Conservation (phyloP, 176 grass and related monocot genomes). For the Hyparrhenia diplandra region DNA sequence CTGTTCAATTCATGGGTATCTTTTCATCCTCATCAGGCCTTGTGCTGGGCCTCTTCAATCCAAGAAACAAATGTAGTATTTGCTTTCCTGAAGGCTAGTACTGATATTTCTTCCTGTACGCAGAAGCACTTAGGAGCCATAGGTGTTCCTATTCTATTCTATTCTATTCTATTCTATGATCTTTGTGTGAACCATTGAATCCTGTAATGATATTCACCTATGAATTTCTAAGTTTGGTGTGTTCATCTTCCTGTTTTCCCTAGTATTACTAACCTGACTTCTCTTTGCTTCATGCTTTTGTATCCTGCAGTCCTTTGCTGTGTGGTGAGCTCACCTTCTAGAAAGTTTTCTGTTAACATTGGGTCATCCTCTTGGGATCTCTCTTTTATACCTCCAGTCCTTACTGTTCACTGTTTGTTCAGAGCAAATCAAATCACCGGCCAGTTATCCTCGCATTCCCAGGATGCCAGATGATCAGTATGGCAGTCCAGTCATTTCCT, state of each 20-base stretch:
- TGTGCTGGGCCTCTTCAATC: no score
- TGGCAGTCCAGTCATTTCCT: constrained; percentile 13
- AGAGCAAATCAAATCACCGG: constrained; percentile 8
- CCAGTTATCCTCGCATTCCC: constrained; percentile 20
- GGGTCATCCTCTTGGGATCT: not conserved
- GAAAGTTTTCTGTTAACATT: not conserved
- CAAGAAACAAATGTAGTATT: no score
- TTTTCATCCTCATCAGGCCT: no score
- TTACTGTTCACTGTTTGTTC: not conserved
- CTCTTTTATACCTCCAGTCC: not conserved
- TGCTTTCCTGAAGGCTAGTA: no score
- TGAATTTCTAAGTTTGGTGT: not conserved
- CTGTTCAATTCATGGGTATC: no score
- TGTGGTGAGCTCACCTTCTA: not conserved
- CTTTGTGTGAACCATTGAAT: no score
- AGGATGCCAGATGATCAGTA: constrained; percentile 29
- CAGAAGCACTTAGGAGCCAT: no score
- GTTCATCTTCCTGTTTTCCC: not conserved
- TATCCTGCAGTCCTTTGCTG: not conserved
- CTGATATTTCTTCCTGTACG: no score
- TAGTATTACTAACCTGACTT: not conserved
- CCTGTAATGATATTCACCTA: constrained; percentile 10
- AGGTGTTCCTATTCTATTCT: no score
- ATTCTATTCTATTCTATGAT: no score
- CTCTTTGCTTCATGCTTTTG: not conserved